Percentiles rank a stretch among this genome's conserved stretches.
These are phyloP conservation scores for Fusarium domesticum DNA, from an alignment of 2,329 filamentous ascomycete species.

Conservation along the genomic window DNA sequence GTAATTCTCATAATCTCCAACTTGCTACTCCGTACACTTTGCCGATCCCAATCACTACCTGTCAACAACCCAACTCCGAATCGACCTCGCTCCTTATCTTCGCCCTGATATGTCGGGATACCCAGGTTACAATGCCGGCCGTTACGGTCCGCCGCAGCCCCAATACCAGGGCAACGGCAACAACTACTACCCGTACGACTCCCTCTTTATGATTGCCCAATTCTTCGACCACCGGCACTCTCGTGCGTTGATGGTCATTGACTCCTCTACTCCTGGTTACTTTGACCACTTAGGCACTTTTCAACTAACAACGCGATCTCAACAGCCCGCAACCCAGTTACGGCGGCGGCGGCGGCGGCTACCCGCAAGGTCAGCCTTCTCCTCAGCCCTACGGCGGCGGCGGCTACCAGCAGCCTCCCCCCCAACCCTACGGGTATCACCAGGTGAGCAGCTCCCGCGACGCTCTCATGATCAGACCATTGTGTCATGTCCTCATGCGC, in stretches of 20 bases:
- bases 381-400: slow-evolving; percentile 49
- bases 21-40: too few relatives aligned
- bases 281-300: background rate
- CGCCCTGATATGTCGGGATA: slow-evolving; percentile 58
- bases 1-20: background rate
- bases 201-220: slow-evolving; percentile 26
- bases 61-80: background rate
- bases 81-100: background rate
- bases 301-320: slow-evolving; percentile 21
- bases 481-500: background rate
- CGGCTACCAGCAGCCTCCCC: slow-evolving; percentile 22
- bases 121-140: slow-evolving; percentile 53
- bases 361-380: slow-evolving; percentile 44
- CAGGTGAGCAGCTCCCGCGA: background rate
- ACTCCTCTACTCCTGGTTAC: background rate
- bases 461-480: too few relatives aligned
- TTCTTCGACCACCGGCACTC: slow-evolving; percentile 11
- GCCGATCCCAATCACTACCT: too few relatives aligned
- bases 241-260: slow-evolving; percentile 10
- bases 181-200: slow-evolving; percentile 53
- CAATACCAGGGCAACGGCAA: slow-evolving; percentile 39
- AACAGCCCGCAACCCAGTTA: slow-evolving; percentile 46
- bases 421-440: background rate
- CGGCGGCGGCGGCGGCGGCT: slow-evolving; percentile 46
- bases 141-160: slow-evolving; percentile 37